Percentiles rank a stretch among this genome's conserved stretches.
These are phyloP conservation scores for Claviceps sorghi DNA, from an alignment of 2,329 filamentous ascomycete genomes.

Conservation along the genomic window DNA sequence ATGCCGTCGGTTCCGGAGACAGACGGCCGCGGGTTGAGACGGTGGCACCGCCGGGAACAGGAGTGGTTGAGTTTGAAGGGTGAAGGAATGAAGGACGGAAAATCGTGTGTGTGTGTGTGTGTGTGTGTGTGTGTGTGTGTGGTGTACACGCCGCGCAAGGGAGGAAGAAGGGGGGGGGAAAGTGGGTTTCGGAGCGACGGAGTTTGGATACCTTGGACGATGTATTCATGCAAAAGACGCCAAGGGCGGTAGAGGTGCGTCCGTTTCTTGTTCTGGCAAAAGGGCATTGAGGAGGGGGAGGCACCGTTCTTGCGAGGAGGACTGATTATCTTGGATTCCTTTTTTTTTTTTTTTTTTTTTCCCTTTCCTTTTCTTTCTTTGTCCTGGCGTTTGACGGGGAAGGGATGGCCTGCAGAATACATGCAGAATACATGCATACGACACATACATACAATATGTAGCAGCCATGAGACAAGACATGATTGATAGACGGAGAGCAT, in stretches of 20 bases:
- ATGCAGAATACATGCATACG: background rate
- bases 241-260: background rate
- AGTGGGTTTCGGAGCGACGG: background rate
- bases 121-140: background rate
- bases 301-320: background rate
- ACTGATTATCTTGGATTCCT: background rate
- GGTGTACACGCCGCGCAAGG: too few species aligned
- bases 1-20: slow-evolving; percentile 16
- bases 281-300: background rate
- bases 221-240: slow-evolving; percentile 3
- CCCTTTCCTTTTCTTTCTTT: too few species aligned
- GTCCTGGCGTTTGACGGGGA: background rate
- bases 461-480: background rate
- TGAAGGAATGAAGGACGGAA: slow-evolving; percentile 8
- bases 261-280: background rate
- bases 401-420: background rate
- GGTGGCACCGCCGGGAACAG: slow-evolving; percentile 17
- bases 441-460: background rate
- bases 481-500: background rate
- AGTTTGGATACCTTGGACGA: slow-evolving; percentile 1
- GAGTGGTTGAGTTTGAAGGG: slow-evolving; percentile 29
- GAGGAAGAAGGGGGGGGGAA: too few species aligned
- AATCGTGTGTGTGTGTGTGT: background rate
- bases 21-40: slow-evolving; percentile 14
- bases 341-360: background rate